Base-by-base conservation (phyloP, 23 red algal species). In the Porphyridium purpureum region DNA sequence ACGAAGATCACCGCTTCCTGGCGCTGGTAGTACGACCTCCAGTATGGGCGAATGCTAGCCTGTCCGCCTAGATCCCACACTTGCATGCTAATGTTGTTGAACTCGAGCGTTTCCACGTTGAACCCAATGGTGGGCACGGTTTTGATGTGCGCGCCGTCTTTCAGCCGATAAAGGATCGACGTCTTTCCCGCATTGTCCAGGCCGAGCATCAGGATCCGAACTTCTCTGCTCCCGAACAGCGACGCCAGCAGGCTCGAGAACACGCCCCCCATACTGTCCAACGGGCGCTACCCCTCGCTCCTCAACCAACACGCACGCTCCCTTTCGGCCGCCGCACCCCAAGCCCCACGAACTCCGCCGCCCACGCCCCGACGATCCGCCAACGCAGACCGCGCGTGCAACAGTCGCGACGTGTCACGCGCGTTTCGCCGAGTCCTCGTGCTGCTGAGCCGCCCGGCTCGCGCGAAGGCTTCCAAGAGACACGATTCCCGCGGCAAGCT, bases 41-140 rank as follows among this genome's bases (percentile, higher is more conserved):
- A 77, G 47, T 50, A 67, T 17, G 72, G 60, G 29, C 90, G 61
- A 48, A 98, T 98, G 40, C 69, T 78, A 25, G 76, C 67, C 46
- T 98, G 90, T n/a, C 90, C 90, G 22, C 90, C 90, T 33, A 98
- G 27, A 54, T 98, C 90, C 90, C 90, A 98, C 27, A 83, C 79
- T 67, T 98, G 80, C 64, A 78, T 67, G 55, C 86, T 86, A 27
- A 98, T 64, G 55, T 83, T 83, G 31, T 70, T 68, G 33, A 98
- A 61, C 68, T 98, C 73, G 72, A 69, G 28, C 17, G 64, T 69
- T 28, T 69, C 64, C 50, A 70, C 76, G 57, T 93, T 93, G 57
- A 93, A 93, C 4, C 84, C 84, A 74, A 93, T 93, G 7, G 84
- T 47, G 47, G 60, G 60, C 32, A 77, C 22, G 9, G 59, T 77